Base-by-base conservation (phyloP, 192 early-diverging fungal species). In the Tieghemiomyces parasiticus region DNA sequence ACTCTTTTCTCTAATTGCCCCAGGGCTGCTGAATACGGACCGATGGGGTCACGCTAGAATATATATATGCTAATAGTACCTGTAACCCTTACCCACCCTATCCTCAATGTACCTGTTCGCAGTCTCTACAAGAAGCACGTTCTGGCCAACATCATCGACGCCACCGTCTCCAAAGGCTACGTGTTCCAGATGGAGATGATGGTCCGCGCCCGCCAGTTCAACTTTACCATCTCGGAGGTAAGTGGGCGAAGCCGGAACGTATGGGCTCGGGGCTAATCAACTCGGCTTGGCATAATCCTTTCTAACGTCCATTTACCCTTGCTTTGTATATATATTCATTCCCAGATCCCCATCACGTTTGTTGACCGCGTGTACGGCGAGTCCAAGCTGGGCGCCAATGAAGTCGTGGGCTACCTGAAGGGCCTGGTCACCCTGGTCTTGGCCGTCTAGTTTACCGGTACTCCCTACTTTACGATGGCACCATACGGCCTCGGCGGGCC, bases 151-250 rank as follows among this genome's bases (percentile, higher is more conserved):
- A 77, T 98, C 66, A 98, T 98, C 61, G 73, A 79, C 30, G 83
- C 84, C 1, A 92, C 88, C 8, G 80, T 93, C 35, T 91, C 93
- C 52, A 95, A 95, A 71, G 95, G 95, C 14, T 98, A 98, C 64
- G 92, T 95, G 26, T 98, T 98, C 78, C 95, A 98, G 72, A 95
- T 95, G 93, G 95, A 98, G 68, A 95, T 98, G 90, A 98, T 98
- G 84, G 89, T 98, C 13, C 85, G 93, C 28, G 95, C 95, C 50
- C 78, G 92, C 62, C 91, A 95, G 70, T 81, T 95, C 63, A 77
- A 84, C 61, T 95, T 71, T 61, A 70, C 80, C 4, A 87, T 98
- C 58, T 92, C 88, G 25, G 93, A 98, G 68, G 49, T 46, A 46
- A 46, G 45, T 22, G 16, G 45, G 10, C 2, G 74, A n/a, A n/a